A percentile compares a stretch with the other conserved stretches of the same genome.
phyloP scores from a whole-genome alignment of 2,329 filamentous ascomycete species.

The Cercospora sojina region DNA sequence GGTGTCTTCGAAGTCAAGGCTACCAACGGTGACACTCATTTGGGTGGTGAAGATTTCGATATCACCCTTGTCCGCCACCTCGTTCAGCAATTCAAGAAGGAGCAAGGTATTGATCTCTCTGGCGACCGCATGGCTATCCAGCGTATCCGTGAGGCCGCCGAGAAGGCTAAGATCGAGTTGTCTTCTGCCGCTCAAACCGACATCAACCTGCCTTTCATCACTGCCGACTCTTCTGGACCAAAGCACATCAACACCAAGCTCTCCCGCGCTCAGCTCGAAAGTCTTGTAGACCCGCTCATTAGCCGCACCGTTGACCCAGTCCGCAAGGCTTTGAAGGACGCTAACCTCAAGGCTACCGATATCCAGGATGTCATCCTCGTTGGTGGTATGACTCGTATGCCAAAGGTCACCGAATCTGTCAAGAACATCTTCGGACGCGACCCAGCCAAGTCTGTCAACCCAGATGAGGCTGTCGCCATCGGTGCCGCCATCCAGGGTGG shows the following conservation, averaged over 20 bases:
- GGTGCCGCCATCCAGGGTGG: conserved; percentile 97
- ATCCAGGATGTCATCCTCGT: conserved; percentile 98
- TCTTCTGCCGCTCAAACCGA: conserved; percentile 94
- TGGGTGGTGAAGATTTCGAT: conserved; percentile 98
- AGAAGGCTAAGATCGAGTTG: conserved; percentile 99
- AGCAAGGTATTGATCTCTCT: conserved; percentile 85
- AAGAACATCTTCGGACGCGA: conserved; percentile 97
- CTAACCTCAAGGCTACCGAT: conserved; percentile 83
- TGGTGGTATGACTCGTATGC: conserved; percentile 99
- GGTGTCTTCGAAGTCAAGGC: conserved; percentile 99
- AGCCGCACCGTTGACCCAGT: conserved; percentile 84
- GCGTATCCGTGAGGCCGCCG: conserved; percentile 95
- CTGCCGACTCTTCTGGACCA: conserved; percentile 88
- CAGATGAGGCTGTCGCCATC: conserved; percentile 95
- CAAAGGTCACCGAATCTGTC: conserved; percentile 93
- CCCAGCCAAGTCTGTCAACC: conserved; percentile 96
- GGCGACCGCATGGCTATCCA: conserved; percentile 97
- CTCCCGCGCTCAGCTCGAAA: conserved; percentile 87
- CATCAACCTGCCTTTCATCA: conserved; percentile 98
- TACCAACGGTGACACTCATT: conserved; percentile 96
- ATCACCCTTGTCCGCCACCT: conserved; percentile 91
- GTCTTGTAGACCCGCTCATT: conserved; percentile 87
- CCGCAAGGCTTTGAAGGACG: conserved; percentile 95
- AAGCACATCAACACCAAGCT: conserved; percentile 99
- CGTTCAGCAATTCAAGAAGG: conserved; percentile 94